phyloP scores from a whole-genome alignment of 2,329 filamentous ascomycete species.

The Microsporum audouinii region DNA sequence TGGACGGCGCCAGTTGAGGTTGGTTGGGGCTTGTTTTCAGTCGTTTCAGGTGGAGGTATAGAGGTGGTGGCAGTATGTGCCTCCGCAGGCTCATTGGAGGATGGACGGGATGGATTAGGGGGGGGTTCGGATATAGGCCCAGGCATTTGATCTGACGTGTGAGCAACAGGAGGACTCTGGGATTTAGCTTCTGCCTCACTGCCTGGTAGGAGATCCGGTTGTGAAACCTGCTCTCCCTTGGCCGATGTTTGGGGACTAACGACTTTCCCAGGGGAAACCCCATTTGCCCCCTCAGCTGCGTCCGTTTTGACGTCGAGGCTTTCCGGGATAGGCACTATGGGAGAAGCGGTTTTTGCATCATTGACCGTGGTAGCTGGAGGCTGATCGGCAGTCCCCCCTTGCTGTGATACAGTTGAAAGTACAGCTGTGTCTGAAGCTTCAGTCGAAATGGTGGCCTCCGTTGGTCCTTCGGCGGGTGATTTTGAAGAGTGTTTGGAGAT shows the following conservation, averaged over 20 bases:
- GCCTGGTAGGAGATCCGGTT: not conserved
- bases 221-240: not conserved
- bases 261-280: not conserved
- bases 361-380: not conserved
- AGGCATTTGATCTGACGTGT: not conserved
- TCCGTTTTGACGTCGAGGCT: not conserved
- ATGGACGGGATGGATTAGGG: not conserved
- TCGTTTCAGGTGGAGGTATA: not conserved
- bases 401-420: not conserved
- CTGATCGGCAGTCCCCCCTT: not conserved
- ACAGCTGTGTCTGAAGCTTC: not conserved
- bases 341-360: not conserved
- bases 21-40: not conserved
- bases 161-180: slow-evolving; percentile 1
- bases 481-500: slow-evolving; percentile 1
- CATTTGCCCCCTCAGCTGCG: not conserved
- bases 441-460: slow-evolving; percentile 6
- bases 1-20: slow-evolving; percentile 2
- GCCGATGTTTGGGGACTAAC: not conserved
- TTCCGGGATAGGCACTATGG: not conserved
- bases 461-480: slow-evolving; percentile 4
- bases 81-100: not conserved
- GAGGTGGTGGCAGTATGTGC: not conserved
- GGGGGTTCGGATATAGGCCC: not conserved
- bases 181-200: not conserved